These are phyloP conservation scores for Candida frijolesensis DNA, from an alignment of 1,139 yeast genomes.

Conservation along the genomic window DNA sequence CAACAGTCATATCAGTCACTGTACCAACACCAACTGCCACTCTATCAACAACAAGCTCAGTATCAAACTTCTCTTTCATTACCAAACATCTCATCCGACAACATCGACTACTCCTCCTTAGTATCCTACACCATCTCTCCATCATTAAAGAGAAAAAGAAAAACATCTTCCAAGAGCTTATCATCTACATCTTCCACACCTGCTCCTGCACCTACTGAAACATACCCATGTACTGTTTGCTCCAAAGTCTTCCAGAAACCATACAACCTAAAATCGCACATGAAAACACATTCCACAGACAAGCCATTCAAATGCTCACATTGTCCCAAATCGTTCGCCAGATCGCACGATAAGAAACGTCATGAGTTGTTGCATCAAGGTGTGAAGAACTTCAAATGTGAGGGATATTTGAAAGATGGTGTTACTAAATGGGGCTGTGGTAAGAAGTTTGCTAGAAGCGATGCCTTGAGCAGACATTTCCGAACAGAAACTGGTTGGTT, in stretches of 20 bases:
- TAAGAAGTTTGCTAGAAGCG: constrained; percentile 57
- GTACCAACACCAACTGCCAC: constrained; percentile 6
- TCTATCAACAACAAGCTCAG: constrained; percentile 5
- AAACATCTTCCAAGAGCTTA: constrained; percentile 15
- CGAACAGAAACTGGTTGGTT: constrained; percentile 62
- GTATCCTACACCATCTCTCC: constrained; percentile 43
- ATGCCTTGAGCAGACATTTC: constrained; percentile 60
- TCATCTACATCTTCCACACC: constrained; percentile 6
- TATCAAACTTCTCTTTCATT: constrained; percentile 5
- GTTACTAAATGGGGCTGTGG: constrained; percentile 62
- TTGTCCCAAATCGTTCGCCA: constrained; percentile 55
- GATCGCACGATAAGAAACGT: constrained; percentile 58
- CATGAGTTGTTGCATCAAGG: constrained; percentile 60
- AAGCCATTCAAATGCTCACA: constrained; percentile 53
- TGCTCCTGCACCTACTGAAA: constrained; percentile 13
- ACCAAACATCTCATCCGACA: constrained; percentile 5
- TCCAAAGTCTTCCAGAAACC: constrained; percentile 55
- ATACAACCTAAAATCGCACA: constrained; percentile 57
- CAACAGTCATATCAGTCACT: neutral
- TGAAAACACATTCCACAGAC: constrained; percentile 58
- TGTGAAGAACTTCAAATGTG: constrained; percentile 56
- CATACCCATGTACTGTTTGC: constrained; percentile 49
- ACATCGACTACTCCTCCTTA: constrained; percentile 40
- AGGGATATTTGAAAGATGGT: constrained; percentile 54
- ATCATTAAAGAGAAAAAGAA: constrained; percentile 35